Percentiles rank a stretch among this genome's conserved stretches.
Conservation (phyloP, 2,329 filamentous ascomycete species). For the Sarocladium brachiariae region DNA sequence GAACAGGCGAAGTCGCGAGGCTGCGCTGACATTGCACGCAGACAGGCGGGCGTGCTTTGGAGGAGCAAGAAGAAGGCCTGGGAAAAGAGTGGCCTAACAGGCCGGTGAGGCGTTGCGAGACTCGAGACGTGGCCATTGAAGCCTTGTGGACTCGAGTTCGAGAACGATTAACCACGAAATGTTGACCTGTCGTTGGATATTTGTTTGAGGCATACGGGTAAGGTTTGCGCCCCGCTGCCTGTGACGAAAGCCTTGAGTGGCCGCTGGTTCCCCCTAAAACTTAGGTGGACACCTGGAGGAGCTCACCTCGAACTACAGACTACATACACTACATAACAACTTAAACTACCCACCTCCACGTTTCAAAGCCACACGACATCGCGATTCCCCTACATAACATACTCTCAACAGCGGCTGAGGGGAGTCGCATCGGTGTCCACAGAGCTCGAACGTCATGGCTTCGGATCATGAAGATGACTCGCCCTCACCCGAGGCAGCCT, state of each 20-base stretch:
- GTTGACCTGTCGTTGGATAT: no score
- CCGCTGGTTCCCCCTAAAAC: slow-evolving; percentile 5
- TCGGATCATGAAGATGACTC: slow-evolving; percentile 29
- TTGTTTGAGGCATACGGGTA: no score
- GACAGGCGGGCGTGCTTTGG: not conserved
- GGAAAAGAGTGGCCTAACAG: not conserved
- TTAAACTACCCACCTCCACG: not conserved
- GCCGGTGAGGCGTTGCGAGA: not conserved
- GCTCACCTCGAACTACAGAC: not conserved
- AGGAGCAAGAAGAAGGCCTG: not conserved
- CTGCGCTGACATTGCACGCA: slow-evolving; percentile 43
- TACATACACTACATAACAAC: no score
- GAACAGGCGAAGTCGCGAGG: slow-evolving; percentile 37
- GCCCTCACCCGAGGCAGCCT: slow-evolving; percentile 15
- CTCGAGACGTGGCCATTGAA: not conserved
- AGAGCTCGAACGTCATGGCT: slow-evolving; percentile 24
- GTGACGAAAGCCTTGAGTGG: slow-evolving; percentile 1
- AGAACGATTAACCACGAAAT: not conserved
- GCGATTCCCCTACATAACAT: not conserved
- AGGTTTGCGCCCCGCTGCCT: not conserved
- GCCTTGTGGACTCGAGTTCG: not conserved
- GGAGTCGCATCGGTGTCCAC: slow-evolving; percentile 16
- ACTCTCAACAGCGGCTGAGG: not conserved
- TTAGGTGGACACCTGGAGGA: not conserved
- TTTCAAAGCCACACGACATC: slow-evolving; percentile 8